Evolutionary conservation across 441 rosid species (phyloP).

Genomic region (Adansonia grandidieri): DNA sequence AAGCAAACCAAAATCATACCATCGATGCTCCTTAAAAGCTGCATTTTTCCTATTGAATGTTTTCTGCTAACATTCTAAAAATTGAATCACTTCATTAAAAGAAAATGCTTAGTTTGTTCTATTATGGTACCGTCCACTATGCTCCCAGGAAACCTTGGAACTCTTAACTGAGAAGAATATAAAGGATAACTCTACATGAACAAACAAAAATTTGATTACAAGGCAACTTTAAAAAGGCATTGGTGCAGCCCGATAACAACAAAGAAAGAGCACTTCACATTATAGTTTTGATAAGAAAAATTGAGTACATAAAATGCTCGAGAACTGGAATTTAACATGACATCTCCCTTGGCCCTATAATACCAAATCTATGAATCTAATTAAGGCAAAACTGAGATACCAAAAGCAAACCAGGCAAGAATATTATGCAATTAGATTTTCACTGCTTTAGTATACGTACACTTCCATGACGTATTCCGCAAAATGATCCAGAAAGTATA

Average conservation of each 20-base stretch:
- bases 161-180: not conserved
- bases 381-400: not conserved
- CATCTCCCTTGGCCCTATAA: not conserved
- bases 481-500: not conserved
- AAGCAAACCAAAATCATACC: not conserved
- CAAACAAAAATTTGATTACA: not conserved
- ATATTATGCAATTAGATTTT: not conserved
- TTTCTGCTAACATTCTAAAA: not conserved
- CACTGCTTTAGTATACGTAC: not conserved
- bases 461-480: not conserved
- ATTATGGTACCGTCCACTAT: not conserved
- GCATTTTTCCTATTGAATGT: not conserved
- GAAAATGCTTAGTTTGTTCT: not conserved
- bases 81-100: not conserved
- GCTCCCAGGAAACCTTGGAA: not conserved
- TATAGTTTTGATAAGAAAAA: not conserved
- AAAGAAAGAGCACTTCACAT: not conserved
- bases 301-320: not conserved
- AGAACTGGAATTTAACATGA: not conserved
- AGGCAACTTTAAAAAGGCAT: not conserved
- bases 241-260: not conserved
- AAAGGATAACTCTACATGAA: not conserved
- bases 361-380: not conserved
- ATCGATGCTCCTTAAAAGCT: not conserved
- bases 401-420: not conserved